Evolutionary conservation across 371 early-diverging fungal species (phyloP).

Genomic region (Mortierella sp.): DNA sequence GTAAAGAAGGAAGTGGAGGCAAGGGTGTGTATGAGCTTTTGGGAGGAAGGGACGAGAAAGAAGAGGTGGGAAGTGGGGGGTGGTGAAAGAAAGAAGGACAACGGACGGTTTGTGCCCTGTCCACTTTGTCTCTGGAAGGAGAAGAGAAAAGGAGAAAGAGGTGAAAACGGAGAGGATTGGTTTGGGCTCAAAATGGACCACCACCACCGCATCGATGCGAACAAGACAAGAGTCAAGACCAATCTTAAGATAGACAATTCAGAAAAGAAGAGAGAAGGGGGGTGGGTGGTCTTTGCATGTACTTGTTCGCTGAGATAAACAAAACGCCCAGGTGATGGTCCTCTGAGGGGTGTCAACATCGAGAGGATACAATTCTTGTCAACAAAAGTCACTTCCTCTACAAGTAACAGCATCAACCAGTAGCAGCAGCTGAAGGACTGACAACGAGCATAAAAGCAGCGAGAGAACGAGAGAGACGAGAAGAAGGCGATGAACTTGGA

Average conservation of each 20-base stretch:
- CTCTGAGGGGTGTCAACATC: neutral
- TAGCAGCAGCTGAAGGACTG: neutral
- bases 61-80: neutral
- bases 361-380: neutral
- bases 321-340: neutral
- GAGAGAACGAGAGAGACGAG: neutral
- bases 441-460: neutral
- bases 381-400: neutral
- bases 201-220: neutral
- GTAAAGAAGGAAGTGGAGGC: neutral
- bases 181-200: neutral
- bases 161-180: neutral
- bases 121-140: neutral
- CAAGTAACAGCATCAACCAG: slow-evolving; percentile 5
- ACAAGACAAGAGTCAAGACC: neutral
- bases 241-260: neutral
- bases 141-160: neutral
- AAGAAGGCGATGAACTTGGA: too few species aligned
- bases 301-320: neutral
- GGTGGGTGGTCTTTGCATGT: neutral
- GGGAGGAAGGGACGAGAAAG: neutral
- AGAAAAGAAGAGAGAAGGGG: neutral
- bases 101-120: neutral
- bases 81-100: neutral
- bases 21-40: neutral